phyloP scores from a whole-genome alignment of 495 filamentous ascomycete genomes.

The Apiosordaria backusii region DNA sequence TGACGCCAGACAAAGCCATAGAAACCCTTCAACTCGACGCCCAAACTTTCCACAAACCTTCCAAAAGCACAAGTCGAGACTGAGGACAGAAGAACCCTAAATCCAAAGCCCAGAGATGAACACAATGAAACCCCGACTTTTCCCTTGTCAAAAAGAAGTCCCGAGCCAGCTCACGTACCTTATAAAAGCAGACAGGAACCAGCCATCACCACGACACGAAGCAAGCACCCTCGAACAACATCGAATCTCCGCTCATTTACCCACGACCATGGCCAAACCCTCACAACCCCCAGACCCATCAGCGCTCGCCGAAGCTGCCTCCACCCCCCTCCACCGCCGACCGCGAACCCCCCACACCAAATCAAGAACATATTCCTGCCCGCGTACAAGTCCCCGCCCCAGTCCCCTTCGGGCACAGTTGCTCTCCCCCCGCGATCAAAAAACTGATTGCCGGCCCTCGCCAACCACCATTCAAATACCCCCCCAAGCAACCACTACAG shows the following conservation, averaged over 20 bases:
- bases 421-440: neutral
- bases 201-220: neutral
- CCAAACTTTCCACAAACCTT: neutral
- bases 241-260: no score
- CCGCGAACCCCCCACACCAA: neutral
- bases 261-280: neutral
- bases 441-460: neutral
- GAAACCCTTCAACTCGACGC: neutral
- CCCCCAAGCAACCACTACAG: neutral
- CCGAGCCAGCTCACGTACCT: neutral
- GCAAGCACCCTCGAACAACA: no score
- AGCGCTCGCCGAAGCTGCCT: neutral
- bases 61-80: neutral
- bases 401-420: neutral
- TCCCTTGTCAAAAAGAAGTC: neutral
- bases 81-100: neutral
- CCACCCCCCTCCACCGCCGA: neutral
- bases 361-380: neutral
- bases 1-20: no score
- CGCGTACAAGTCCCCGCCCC: neutral
- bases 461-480: neutral
- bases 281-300: neutral
- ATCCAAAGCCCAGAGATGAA: neutral
- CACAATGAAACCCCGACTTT: neutral
- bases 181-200: neutral